A percentile compares a stretch with the other conserved stretches of the same genome.
Conservation (phyloP, 2,329 filamentous ascomycete species). For the Scedosporium minutisporum region DNA sequence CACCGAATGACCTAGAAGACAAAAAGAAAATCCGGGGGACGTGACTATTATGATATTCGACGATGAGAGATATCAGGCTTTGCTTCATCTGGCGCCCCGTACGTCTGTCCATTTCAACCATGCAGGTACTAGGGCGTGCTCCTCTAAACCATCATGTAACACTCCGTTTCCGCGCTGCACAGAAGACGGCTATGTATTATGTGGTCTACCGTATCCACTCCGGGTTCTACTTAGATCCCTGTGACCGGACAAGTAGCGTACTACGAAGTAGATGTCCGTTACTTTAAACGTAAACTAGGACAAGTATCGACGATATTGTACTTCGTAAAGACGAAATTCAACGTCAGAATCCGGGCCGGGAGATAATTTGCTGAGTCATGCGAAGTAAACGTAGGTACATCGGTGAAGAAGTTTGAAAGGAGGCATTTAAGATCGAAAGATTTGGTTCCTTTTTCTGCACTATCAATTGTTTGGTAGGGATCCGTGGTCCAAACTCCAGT, state of each 20-base stretch:
- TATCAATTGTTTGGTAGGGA: not conserved
- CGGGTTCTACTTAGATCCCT: not conserved
- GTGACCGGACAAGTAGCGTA: not conserved
- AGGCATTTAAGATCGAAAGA: not conserved
- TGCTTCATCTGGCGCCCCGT: not conserved
- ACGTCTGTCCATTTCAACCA: not conserved
- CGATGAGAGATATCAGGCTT: not conserved
- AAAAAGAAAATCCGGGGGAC: not conserved
- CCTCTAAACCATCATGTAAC: not conserved
- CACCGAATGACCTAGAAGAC: no score
- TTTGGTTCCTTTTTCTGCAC: not conserved
- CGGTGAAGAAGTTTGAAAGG: no score
- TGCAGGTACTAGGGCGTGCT: not conserved
- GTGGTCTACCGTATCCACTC: not conserved
- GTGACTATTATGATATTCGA: not conserved
- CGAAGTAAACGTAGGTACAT: no score
- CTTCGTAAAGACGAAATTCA: no score
- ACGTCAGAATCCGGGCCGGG: no score
- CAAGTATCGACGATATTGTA: no score
- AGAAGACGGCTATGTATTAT: not conserved
- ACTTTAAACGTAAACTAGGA: no score
- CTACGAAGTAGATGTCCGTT: no score
- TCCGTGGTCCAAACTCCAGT: not conserved
- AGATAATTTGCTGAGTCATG: no score
- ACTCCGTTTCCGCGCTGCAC: constrained; percentile 1